Conservation (phyloP, 1,284 basidiomycete genomes). For the Cutaneotrichosporon mucoides region DNA sequence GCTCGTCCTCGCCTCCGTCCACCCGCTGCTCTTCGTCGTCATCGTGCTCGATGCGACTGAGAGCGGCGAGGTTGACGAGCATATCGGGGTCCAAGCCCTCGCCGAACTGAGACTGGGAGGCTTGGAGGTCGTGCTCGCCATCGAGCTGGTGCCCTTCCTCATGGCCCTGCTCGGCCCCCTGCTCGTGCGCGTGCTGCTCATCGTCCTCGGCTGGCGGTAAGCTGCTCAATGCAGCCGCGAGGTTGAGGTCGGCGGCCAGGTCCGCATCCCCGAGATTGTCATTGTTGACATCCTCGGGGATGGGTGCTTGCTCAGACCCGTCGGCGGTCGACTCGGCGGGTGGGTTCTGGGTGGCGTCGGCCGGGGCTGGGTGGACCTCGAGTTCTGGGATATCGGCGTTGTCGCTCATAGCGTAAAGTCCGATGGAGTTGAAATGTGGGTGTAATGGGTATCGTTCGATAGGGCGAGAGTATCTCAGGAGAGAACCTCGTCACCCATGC, state of each 20-base stretch:
- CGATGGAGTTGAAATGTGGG: slow-evolving; percentile 11
- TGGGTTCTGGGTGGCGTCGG: not conserved
- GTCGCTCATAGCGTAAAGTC: slow-evolving; percentile 36
- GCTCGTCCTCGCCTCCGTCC: not conserved
- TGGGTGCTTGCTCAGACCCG: not conserved
- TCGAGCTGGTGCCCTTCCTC: no score
- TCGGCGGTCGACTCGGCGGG: not conserved
- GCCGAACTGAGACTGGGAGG: no score
- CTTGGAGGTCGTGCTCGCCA: no score
- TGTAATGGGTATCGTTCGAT: slow-evolving; percentile 15
- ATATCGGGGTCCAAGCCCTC: slow-evolving; percentile 36
- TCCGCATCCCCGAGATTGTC: no score
- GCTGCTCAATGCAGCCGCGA: slow-evolving; percentile 14
- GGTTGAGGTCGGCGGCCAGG: slow-evolving; percentile 1
- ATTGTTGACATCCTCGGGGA: no score
- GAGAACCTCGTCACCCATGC: not conserved
- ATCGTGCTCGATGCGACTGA: slow-evolving; percentile 28
- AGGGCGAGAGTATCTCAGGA: not conserved
- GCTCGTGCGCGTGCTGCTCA: not conserved
- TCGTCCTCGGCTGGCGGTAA: slow-evolving; percentile 13
- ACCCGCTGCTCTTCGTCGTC: no score
- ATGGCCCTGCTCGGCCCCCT: not conserved
- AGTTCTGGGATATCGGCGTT: slow-evolving; percentile 25
- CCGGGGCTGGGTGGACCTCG: slow-evolving; percentile 25
- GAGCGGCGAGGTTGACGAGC: slow-evolving; percentile 42